A percentile compares a stretch with the other conserved stretches of the same genome.
phyloP scores from a whole-genome alignment of 163 green algal genomes.

The Picocystis sp. region DNA sequence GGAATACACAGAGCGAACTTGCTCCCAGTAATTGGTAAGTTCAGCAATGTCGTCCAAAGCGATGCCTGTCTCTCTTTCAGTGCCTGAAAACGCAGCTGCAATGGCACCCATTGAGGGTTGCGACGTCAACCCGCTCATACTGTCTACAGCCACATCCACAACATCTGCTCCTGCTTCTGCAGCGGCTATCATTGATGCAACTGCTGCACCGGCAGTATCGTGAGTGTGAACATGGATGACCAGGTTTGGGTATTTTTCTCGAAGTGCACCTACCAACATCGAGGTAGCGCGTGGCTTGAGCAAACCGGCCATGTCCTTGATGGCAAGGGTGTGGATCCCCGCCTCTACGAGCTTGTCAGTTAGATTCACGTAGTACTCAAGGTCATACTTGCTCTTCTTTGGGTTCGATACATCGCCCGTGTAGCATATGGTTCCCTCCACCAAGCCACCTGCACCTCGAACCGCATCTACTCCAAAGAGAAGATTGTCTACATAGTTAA shows the following conservation, averaged over 20 bases:
- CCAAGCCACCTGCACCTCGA: slow-evolving; percentile 40
- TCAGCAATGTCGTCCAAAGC: slow-evolving; percentile 33
- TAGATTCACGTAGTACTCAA: slow-evolving; percentile 84
- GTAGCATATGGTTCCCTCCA: slow-evolving; percentile 85
- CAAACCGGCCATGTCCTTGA: slow-evolving; percentile 84
- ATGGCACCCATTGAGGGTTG: slow-evolving; percentile 71
- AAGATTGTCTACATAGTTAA: slow-evolving; percentile 72
- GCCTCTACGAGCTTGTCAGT: slow-evolving; percentile 63
- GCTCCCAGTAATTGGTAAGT: slow-evolving; percentile 73
- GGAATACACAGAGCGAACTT: slow-evolving; percentile 62
- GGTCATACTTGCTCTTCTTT: slow-evolving; percentile 53
- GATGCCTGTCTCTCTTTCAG: slow-evolving; percentile 71
- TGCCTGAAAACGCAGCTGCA: slow-evolving; percentile 49
- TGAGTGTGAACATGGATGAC: slow-evolving; percentile 87
- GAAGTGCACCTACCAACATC: slow-evolving; percentile 54
- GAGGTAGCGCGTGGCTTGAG: slow-evolving; percentile 68
- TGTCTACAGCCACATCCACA: slow-evolving; percentile 63
- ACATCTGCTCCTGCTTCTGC: slow-evolving; percentile 73
- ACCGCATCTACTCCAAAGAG: slow-evolving; percentile 77
- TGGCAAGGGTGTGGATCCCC: slow-evolving; percentile 64
- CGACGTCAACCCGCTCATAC: slow-evolving; percentile 51
- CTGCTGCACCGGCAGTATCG: slow-evolving; percentile 68
- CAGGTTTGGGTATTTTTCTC: slow-evolving; percentile 51
- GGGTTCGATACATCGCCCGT: slow-evolving; percentile 48
- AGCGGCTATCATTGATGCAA: slow-evolving; percentile 58